These are phyloP conservation scores for Sechiopsis laciniata DNA, from an alignment of 306 rosid species.

Conservation along the genomic window DNA sequence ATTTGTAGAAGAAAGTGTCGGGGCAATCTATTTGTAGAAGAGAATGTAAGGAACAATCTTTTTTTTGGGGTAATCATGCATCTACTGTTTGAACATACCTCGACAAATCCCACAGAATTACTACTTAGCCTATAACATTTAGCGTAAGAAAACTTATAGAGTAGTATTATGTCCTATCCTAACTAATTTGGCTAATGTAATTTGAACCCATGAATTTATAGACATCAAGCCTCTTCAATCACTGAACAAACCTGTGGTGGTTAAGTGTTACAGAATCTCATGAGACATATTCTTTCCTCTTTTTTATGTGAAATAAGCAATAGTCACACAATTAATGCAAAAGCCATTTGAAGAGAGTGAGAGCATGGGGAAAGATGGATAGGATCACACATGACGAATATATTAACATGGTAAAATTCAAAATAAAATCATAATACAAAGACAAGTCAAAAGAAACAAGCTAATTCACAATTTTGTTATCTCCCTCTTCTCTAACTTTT, in stretches of 20 bases:
- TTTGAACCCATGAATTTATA: conserved; percentile 8
- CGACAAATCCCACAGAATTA: no score
- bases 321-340: neutral
- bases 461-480: no score
- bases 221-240: neutral
- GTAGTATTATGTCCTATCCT: neutral
- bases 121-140: neutral
- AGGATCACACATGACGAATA: neutral
- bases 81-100: neutral
- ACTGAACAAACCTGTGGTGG: neutral
- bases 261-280: conserved; percentile 11
- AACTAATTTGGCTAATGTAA: neutral
- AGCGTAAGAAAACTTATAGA: neutral
- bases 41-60: no score
- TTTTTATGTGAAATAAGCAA: neutral
- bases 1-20: conserved; percentile 8
- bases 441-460: neutral
- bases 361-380: conserved; percentile 6
- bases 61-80: no score
- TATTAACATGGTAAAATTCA: neutral
- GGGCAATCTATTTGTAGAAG: no score
- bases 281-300: neutral
- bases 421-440: neutral
- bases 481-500: neutral
- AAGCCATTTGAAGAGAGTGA: neutral